Evolutionary conservation across 2,329 filamentous ascomycete species (phyloP).

Genomic region (Endocalyx cinctus): DNA sequence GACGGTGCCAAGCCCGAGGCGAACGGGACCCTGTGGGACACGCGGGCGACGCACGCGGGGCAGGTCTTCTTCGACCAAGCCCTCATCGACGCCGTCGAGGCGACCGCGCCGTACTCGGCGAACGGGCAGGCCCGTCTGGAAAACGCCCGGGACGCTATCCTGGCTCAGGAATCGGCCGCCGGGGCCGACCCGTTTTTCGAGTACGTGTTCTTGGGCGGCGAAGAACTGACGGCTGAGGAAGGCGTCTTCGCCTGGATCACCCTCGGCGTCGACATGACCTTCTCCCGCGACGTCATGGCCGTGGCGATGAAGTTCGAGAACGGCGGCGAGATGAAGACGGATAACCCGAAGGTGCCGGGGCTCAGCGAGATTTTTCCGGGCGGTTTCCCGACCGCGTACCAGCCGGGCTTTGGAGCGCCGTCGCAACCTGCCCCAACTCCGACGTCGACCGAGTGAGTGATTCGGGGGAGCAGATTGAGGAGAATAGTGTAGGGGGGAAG

Average conservation of each 20-base stretch:
- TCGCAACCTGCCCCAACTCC: too few species aligned
- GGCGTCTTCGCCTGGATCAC: background rate
- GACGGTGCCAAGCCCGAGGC: background rate
- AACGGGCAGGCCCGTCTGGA: background rate
- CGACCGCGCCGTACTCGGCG: background rate
- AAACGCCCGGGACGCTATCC: background rate
- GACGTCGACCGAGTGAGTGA: too few species aligned
- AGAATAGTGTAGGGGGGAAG: too few species aligned
- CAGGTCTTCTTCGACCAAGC: background rate
- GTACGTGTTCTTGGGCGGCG: too few species aligned
- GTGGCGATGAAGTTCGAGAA: background rate
- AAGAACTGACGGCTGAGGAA: background rate
- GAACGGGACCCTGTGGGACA: background rate
- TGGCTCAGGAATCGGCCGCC: background rate
- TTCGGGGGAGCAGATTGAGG: too few species aligned
- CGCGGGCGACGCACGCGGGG: background rate
- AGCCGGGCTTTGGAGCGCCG: background rate
- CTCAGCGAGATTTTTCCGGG: background rate
- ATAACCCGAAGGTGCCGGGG: background rate
- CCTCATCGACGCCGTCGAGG: background rate
- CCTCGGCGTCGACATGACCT: background rate
- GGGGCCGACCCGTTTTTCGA: background rate
- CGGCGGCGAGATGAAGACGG: background rate
- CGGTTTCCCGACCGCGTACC: background rate
- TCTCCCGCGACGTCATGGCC: background rate